These are phyloP conservation scores for Neophaeococcomyces mojaviensis DNA, from an alignment of 2,329 filamentous ascomycete genomes.

Conservation along the genomic window DNA sequence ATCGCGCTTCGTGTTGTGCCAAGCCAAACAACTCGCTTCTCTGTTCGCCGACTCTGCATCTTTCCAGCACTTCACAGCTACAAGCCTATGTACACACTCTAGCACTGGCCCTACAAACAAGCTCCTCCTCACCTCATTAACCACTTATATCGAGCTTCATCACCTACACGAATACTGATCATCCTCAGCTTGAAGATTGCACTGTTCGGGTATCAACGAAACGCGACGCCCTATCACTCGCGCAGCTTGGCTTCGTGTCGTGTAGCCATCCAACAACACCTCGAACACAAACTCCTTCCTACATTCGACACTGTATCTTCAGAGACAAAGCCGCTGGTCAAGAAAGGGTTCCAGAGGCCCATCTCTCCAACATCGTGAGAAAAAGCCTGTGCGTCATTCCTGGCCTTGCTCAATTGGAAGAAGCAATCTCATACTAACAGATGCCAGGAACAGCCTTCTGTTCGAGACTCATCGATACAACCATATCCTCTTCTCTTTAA, in stretches of 20 bases:
- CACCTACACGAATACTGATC: not conserved
- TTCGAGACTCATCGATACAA: constrained; percentile 6
- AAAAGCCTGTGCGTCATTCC: constrained; percentile 23
- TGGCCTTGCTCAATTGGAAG: constrained; percentile 1
- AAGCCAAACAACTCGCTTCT: constrained; percentile 13
- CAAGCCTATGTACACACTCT: constrained; percentile 3
- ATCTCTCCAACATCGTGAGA: constrained; percentile 13
- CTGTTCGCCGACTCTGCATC: not conserved
- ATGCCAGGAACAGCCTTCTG: not conserved
- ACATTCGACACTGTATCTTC: constrained; percentile 6
- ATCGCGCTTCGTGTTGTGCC: constrained; percentile 8
- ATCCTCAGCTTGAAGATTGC: not conserved
- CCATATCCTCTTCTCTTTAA: constrained; percentile 7
- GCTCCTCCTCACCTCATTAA: constrained; percentile 3
- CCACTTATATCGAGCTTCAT: constrained; percentile 5
- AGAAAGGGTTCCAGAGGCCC: not conserved
- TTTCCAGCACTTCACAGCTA: constrained; percentile 7
- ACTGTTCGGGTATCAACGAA: constrained; percentile 3
- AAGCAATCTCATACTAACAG: constrained; percentile 7
- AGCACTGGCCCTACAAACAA: constrained; percentile 4
- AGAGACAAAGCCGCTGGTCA: not conserved
- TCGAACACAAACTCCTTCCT: constrained; percentile 4
- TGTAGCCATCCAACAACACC: constrained; percentile 5
- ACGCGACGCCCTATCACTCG: constrained; percentile 1
- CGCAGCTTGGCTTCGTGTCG: constrained; percentile 1